These are phyloP conservation scores for Mycena maculata DNA, from an alignment of 768 basidiomycete species.

Conservation along the genomic window DNA sequence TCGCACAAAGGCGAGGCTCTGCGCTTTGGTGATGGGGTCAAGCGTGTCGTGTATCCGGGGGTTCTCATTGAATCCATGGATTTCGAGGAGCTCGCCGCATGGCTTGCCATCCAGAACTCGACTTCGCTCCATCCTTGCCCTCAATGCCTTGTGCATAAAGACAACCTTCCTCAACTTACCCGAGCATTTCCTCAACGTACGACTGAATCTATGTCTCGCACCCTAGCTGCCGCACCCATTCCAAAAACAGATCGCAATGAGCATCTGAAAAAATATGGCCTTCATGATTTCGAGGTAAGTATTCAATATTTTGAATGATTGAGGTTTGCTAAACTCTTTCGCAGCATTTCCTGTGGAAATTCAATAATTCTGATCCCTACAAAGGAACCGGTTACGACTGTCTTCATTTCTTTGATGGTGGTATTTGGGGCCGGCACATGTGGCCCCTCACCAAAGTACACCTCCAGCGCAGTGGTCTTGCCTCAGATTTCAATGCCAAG, in stretches of 20 bases:
- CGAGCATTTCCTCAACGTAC: constrained; percentile 3
- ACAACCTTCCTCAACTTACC: constrained; percentile 16
- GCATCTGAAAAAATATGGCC: constrained; percentile 14
- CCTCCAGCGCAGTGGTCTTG: constrained; percentile 1
- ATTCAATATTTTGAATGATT: background rate
- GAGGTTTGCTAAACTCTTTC: background rate
- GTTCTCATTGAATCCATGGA: constrained; percentile 32
- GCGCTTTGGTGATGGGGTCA: constrained; percentile 21
- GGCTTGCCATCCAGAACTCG: constrained; percentile 21
- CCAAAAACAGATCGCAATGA: constrained; percentile 16
- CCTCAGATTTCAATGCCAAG: constrained; percentile 16
- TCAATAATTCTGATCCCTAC: constrained; percentile 19
- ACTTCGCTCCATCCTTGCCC: constrained; percentile 25
- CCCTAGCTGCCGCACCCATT: background rate
- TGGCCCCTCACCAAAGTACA: constrained; percentile 16
- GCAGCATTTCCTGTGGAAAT: constrained; percentile 24
- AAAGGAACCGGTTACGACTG: constrained; percentile 13
- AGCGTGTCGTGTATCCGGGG: constrained; percentile 21
- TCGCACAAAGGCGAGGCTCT: constrained; percentile 26
- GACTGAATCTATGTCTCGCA: constrained; percentile 5
- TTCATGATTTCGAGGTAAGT: constrained; percentile 26
- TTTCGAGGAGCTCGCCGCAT: constrained; percentile 27
- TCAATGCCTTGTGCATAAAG: constrained; percentile 19
- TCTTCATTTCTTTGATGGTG: constrained; percentile 24
- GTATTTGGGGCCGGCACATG: constrained; percentile 16